Evolutionary conservation across 306 rosid genomes (phyloP), one percentile per base, ranked within the genome.

Genomic region (Senna tora): DNA sequence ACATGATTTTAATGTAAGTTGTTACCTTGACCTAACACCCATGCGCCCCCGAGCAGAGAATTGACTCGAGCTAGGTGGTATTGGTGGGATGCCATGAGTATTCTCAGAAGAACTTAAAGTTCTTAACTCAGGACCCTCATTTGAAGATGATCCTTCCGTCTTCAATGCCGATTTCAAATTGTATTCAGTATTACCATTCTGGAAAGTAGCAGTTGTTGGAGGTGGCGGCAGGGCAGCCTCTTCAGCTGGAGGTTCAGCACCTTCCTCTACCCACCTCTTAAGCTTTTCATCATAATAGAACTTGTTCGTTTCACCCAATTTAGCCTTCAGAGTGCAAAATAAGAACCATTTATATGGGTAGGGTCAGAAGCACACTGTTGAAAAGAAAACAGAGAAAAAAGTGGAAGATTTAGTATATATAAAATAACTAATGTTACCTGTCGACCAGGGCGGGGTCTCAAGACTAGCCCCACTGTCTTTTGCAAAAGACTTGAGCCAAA

Each of bases 221-320:
- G 98, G 96, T 36, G 96, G 98, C 4, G 91, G 87, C 77, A 82
- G 74, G 15, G 86, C 86, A 70, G 91, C 46, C 81, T 90, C 95
- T 84, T 86, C 98, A 59, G 95, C 77, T 14, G 96, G 96, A 73
- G 78, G 69, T 78, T 79, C 90, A 45, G 47, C 96, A 65, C 98
- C 98, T 81, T 90, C 90, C 75, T 90, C 96, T 12, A 92, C 92
- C 98, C 98, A 90, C 79, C 96, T 86, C 86, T 90, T 92, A 77
- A 88, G 84, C 69, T 92, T 88, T 72, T 92, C 92, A 56, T 92
- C 96, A 75, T 92, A 92, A 79, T 90, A 92, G 80, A 92, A 92
- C 78, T 92, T 92, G 63, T 92, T 92, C 69, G 57, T 82, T 36
- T 90, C 96, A 34, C 98, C 98, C 84, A 92, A 84, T 67, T 92